Conservation (phyloP, 768 basidiomycete genomes). For the Naganishia randhawae region DNA sequence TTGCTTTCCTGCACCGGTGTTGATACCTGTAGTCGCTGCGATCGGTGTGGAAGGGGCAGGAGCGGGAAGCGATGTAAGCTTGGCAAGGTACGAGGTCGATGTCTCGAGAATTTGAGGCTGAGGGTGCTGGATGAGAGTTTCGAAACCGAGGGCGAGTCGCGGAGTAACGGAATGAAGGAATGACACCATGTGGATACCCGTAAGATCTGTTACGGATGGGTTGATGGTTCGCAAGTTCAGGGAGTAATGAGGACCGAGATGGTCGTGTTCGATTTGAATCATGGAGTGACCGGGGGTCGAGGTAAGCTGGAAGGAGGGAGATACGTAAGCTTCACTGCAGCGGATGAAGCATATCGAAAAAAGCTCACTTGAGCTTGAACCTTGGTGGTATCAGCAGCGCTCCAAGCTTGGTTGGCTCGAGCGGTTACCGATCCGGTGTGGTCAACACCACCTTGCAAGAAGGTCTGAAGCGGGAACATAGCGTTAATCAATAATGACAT, state of each 20-base stretch:
- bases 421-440: slow-evolving; percentile 86
- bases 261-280: slow-evolving; percentile 91
- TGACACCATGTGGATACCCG: slow-evolving; percentile 86
- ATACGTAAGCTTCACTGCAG: slow-evolving; percentile 8
- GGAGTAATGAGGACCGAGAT: slow-evolving; percentile 79
- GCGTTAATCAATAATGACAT: slow-evolving; percentile 27
- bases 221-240: slow-evolving; percentile 84
- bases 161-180: slow-evolving; percentile 90
- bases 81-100: slow-evolving; percentile 50
- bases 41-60: slow-evolving; percentile 37
- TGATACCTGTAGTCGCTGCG: slow-evolving; percentile 31
- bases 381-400: slow-evolving; percentile 71
- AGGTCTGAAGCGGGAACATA: slow-evolving; percentile 57
- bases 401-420: slow-evolving; percentile 86
- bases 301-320: slow-evolving; percentile 61
- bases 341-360: not conserved
- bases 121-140: slow-evolving; percentile 76
- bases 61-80: slow-evolving; percentile 50
- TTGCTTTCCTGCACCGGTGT: slow-evolving; percentile 45
- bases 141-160: slow-evolving; percentile 80
- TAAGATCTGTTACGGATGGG: slow-evolving; percentile 77
- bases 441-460: slow-evolving; percentile 90
- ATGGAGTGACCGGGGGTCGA: slow-evolving; percentile 74
- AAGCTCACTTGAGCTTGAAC: slow-evolving; percentile 73
- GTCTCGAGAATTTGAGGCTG: slow-evolving; percentile 63